Evolutionary conservation across 2,329 filamentous ascomycete genomes (phyloP).

Genomic region (Talaromyces sp.): DNA sequence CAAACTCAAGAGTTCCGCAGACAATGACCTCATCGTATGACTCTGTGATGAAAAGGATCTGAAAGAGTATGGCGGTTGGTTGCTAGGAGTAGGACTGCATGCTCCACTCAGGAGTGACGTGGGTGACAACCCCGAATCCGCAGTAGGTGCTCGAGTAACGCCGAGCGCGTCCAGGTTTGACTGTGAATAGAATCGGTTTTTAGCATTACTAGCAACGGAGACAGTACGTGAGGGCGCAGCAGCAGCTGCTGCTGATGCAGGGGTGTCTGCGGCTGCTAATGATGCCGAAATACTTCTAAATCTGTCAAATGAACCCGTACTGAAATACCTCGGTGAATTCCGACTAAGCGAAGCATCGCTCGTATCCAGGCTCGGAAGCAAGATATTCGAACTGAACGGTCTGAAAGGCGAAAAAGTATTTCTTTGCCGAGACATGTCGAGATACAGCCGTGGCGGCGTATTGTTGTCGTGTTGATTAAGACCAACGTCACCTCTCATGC

Average conservation of each 20-base stretch:
- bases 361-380: neutral
- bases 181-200: constrained; percentile 2
- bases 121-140: neutral
- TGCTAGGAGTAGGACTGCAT: neutral
- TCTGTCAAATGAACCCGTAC: neutral
- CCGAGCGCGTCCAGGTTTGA: constrained; percentile 1
- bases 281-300: neutral
- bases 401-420: constrained; percentile 1
- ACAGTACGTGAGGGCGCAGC: neutral
- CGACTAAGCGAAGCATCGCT: neutral
- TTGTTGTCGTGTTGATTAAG: neutral
- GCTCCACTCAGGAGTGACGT: neutral
- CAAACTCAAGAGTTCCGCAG: neutral
- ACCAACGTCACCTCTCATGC: neutral
- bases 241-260: neutral
- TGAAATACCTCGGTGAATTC: neutral
- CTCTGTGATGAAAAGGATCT: neutral
- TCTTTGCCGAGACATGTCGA: constrained; percentile 5
- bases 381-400: constrained; percentile 3
- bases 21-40: neutral
- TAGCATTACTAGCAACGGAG: neutral
- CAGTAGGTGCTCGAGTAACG: constrained; percentile 1
- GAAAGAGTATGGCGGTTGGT: neutral
- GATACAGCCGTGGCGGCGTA: constrained; percentile 1
- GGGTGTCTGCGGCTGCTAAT: neutral